phyloP scores from a whole-genome alignment of 805 yeast species.

The Pichia thaimueangensis region DNA sequence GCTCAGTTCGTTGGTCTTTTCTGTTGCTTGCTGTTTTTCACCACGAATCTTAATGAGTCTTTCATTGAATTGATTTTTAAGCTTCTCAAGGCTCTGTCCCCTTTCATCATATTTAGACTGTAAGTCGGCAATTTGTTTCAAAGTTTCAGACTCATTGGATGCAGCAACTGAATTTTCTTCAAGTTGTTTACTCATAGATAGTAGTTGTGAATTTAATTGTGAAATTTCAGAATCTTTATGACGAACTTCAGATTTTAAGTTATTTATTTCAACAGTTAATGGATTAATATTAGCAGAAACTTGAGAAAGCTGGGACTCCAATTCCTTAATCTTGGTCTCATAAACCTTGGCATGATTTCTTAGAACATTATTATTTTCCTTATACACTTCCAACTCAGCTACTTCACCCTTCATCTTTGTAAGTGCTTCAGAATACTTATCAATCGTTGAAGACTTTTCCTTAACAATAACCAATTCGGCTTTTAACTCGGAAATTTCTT shows the following conservation, averaged over 20 bases:
- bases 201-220: conserved; percentile 45
- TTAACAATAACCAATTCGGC: conserved; percentile 36
- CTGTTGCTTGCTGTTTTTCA: conserved; percentile 17
- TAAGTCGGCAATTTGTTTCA: conserved; percentile 13
- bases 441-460: conserved; percentile 19
- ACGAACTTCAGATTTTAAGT: conserved; percentile 28
- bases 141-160: conserved; percentile 15
- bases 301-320: conserved; percentile 15
- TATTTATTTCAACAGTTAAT: conserved; percentile 13
- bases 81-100: conserved; percentile 23
- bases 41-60: conserved; percentile 25
- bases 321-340: conserved; percentile 11
- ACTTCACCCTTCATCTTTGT: conserved; percentile 24
- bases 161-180: conserved; percentile 33
- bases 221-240: conserved; percentile 45
- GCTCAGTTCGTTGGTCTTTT: conserved; percentile 13
- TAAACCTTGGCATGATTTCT: conserved; percentile 19
- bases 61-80: conserved; percentile 28
- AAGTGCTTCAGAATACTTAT: conserved; percentile 19
- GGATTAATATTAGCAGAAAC: conserved; percentile 11
- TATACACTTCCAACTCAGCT: conserved; percentile 25
- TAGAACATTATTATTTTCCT: conserved; percentile 25
- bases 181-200: conserved; percentile 51
- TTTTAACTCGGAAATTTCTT: conserved; percentile 48
- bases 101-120: conserved; percentile 15